These are phyloP conservation scores for Dacryopinax spathularia DNA, from an alignment of 768 basidiomycete genomes.

Conservation along the genomic window DNA sequence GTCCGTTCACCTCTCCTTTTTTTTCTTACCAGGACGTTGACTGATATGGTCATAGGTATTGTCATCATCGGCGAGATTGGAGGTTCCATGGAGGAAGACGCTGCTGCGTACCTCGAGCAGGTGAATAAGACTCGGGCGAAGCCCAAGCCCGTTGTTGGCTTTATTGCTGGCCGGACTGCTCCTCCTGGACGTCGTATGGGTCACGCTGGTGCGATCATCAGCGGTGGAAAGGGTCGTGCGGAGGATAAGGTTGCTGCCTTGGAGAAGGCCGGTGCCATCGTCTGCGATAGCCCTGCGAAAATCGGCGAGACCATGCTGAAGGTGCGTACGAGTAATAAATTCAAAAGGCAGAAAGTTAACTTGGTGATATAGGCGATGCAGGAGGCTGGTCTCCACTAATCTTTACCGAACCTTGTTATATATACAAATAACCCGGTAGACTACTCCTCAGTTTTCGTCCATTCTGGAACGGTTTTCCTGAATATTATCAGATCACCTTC, in stretches of 20 bases:
- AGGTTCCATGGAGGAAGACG: conserved; percentile 98
- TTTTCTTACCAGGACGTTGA: background rate
- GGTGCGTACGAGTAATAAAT: conserved; percentile 31
- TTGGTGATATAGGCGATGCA: conserved; percentile 49
- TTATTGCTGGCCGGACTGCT: conserved; percentile 95
- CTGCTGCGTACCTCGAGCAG: conserved; percentile 85
- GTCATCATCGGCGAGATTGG: conserved; percentile 99
- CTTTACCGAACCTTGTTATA: background rate
- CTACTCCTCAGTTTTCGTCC: background rate
- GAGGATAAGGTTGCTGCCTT: conserved; percentile 86
- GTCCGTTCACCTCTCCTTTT: conserved; percentile 27
- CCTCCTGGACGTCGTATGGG: conserved; percentile 98
- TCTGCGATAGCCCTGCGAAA: conserved; percentile 90
- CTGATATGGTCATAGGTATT: conserved; percentile 43
- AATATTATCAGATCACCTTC: conserved; percentile 3
- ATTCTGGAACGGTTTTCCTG: background rate
- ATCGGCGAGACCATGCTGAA: conserved; percentile 83
- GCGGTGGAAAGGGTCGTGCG: conserved; percentile 90
- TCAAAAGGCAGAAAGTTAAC: too few relatives aligned
- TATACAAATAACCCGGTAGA: background rate
- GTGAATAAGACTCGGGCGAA: conserved; percentile 77
- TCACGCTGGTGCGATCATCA: conserved; percentile 95
- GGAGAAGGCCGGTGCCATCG: conserved; percentile 80
- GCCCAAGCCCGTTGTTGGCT: conserved; percentile 93
- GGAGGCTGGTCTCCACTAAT: conserved; percentile 42